Evolutionary conservation across 495 filamentous ascomycete genomes (phyloP).

Genomic region (Extremus antarcticus): DNA sequence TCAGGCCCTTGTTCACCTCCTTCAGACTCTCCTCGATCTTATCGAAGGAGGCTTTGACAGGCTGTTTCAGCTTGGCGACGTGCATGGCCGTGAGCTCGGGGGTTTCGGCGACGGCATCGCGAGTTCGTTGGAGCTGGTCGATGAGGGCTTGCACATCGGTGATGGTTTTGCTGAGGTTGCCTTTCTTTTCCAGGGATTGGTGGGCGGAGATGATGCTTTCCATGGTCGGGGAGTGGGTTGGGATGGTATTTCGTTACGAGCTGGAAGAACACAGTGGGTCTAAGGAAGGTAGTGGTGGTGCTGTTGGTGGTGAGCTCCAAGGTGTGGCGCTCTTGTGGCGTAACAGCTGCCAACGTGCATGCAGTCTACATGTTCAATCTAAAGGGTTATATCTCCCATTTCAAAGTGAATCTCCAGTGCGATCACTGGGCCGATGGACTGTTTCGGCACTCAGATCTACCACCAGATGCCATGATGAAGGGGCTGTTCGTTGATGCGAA

Average conservation of each 20-base stretch:
- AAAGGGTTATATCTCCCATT: too few species aligned
- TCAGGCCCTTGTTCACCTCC: slow-evolving; percentile 63
- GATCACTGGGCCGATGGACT: too few species aligned
- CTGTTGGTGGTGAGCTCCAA: too few species aligned
- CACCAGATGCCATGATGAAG: too few species aligned
- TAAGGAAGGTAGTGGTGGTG: too few species aligned
- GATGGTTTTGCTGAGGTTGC: slow-evolving; percentile 61
- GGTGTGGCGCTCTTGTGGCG: too few species aligned
- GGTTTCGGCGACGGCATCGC: slow-evolving; percentile 48
- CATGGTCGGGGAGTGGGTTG: slow-evolving; percentile 37
- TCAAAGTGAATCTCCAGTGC: too few species aligned
- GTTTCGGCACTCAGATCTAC: too few species aligned
- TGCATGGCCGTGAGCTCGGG: slow-evolving; percentile 56
- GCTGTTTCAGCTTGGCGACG: slow-evolving; percentile 73
- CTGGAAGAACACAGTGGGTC: too few species aligned
- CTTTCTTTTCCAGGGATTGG: slow-evolving; percentile 52
- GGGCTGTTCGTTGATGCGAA: too few species aligned
- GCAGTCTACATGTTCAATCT: too few species aligned
- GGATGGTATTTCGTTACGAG: neutral
- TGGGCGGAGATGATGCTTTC: slow-evolving; percentile 41
- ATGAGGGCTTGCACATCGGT: slow-evolving; percentile 73
- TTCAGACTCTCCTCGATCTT: slow-evolving; percentile 67
- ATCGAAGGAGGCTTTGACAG: slow-evolving; percentile 67
- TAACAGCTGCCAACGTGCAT: too few species aligned
- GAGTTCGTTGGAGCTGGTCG: slow-evolving; percentile 58